Evolutionary conservation across 495 filamentous ascomycete genomes (phyloP), one percentile per base, ranked within the genome.

Genomic region (Xylaria acuta): DNA sequence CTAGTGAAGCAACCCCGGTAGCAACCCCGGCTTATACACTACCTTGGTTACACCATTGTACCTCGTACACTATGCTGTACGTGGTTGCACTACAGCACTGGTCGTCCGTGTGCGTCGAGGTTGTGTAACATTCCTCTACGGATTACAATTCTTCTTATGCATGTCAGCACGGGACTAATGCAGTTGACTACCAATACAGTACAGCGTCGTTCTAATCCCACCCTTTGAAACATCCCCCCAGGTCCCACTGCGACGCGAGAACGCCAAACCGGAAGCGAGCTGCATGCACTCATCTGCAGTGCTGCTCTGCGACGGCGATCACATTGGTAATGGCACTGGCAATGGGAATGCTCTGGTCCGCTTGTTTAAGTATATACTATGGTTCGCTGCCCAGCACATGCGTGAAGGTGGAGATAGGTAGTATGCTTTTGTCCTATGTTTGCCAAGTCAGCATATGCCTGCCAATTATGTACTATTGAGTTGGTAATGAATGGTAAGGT

Each of bases 71-170:
- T 49, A 49, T 53, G 49, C 27, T 58, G 54, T 34, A 20, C 5
- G 5, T 6, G 5, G 30, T 34, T 58, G 27, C 54, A 58, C 27
- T 32, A 34, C 54, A 58, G 54, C 14, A 58, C 20, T 49, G 45
- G 45, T 47, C 18, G 36, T 38, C 25, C 5, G 25, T 20, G 14
- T 51, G 18, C 5, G 54, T 32, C 20, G 43, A 7, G 20, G 45
- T 22, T 49, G 45, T 49, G 45, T 49, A 49, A 18, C 8, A 49
- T 49, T 49, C 45, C 20, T 5, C 20, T 49, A 18, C 20, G 5
- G 45, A 58, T 30, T 58, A 58, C 27, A 58, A 58, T 58, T 58
- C 34, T 34, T 34, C 54, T 34, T 22, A 58, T 58, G 54, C 54
- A 58, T 34, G 54, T 58, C 54, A 58, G 54, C 54, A 58, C 49